These are phyloP conservation scores for Trichoderma koningii DNA, from an alignment of 2,329 filamentous ascomycete species.

Conservation along the genomic window DNA sequence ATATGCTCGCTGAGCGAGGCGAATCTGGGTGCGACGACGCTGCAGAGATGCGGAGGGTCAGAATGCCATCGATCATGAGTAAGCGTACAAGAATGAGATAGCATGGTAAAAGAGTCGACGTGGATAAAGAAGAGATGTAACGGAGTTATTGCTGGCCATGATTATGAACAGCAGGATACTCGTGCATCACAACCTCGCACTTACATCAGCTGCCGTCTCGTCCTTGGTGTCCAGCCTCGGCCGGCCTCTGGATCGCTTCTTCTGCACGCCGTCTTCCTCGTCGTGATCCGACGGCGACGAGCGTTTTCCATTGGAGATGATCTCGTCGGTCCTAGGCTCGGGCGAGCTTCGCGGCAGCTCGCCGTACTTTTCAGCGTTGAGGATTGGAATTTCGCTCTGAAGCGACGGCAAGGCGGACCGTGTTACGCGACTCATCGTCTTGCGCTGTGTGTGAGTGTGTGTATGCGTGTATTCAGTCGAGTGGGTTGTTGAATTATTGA, in stretches of 20 bases:
- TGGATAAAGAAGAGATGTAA: background rate
- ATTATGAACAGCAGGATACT: background rate
- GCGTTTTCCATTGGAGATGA: slow-evolving; percentile 31
- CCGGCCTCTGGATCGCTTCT: slow-evolving; percentile 68
- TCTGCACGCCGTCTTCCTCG: slow-evolving; percentile 49
- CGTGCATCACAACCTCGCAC: slow-evolving; percentile 40
- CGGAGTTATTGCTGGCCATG: background rate
- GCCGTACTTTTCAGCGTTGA: slow-evolving; percentile 25
- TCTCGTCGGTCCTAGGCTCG: background rate
- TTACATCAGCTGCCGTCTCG: slow-evolving; percentile 75
- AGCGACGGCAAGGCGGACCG: slow-evolving; percentile 21
- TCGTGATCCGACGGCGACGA: slow-evolving; percentile 31
- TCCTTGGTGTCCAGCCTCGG: slow-evolving; percentile 76
- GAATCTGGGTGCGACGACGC: slow-evolving; percentile 84
- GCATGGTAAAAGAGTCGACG: too few species aligned
- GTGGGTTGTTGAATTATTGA: background rate
- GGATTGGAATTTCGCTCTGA: slow-evolving; percentile 24
- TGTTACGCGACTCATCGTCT: slow-evolving; percentile 22
- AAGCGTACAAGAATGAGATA: background rate
- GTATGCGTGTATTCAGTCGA: background rate
- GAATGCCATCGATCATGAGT: slow-evolving; percentile 9
- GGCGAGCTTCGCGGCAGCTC: slow-evolving; percentile 7
- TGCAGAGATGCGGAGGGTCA: slow-evolving; percentile 39
- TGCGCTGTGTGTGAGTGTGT: background rate
- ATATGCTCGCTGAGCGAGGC: slow-evolving; percentile 82